Evolutionary conservation across 305 asterid species (phyloP).

Genomic region (Galium porrigens): DNA sequence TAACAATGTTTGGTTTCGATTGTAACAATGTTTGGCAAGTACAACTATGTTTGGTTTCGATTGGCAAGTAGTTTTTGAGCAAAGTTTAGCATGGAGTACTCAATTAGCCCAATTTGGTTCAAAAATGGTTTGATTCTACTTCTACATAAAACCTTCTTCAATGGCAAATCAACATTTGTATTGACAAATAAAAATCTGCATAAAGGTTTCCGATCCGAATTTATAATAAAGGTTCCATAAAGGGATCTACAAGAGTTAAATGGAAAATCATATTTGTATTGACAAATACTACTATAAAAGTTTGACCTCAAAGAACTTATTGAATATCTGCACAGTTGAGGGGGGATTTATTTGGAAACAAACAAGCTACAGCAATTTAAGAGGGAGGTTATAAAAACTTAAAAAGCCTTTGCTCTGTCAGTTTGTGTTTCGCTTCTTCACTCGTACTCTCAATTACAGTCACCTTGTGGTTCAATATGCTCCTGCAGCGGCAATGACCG

Average conservation of each 20-base stretch:
- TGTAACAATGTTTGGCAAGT: too few species aligned
- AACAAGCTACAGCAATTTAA: conserved; percentile 1
- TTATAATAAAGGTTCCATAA: neutral
- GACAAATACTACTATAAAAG: too few species aligned
- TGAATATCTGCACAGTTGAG: neutral
- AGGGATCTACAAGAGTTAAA: neutral
- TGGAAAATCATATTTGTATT: neutral
- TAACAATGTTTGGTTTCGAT: neutral
- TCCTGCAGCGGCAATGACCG: conserved; percentile 8
- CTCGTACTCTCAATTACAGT: conserved; percentile 7
- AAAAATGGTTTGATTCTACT: neutral
- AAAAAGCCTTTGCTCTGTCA: neutral
- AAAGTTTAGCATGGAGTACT: too few species aligned
- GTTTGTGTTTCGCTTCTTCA: neutral
- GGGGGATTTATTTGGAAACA: neutral
- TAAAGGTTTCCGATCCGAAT: neutral
- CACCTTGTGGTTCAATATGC: conserved; percentile 11
- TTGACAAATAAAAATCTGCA: neutral
- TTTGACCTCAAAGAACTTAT: neutral
- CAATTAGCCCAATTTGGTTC: neutral
- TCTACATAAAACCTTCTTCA: neutral
- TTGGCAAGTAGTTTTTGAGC: neutral
- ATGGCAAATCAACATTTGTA: neutral
- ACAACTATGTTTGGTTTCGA: too few species aligned
- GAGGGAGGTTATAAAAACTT: neutral